Base-by-base conservation (phyloP, 352 stramenopile species). In the Globisporangium splendens region DNA sequence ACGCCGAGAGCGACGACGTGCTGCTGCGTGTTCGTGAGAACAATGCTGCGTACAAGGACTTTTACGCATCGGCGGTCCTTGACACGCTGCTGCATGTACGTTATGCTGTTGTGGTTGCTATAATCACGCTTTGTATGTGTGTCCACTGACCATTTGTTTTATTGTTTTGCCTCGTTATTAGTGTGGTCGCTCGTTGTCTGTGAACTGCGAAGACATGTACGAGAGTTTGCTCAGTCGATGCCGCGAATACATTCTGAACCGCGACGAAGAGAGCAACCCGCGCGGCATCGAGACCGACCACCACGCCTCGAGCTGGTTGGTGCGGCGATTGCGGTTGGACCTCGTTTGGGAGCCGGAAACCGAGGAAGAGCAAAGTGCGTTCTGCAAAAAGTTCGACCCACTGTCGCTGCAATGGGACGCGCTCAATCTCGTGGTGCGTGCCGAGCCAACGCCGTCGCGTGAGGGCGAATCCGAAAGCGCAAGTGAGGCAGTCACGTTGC, bases 41-140 rank as follows among this genome's bases (percentile, higher is more conserved):
- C 54, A 65, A 69, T 0, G 71, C 70, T 0, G 82, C 85, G 13
- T 89, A 82, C 72, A 91, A 94, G 52, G 85, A 94, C 57, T 91
- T 86, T 39, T 81, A 91, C 53, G 76, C 77, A 1, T 73, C 72
- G 2, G 61, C 91, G 39, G 83, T 92, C 46, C 69, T 94, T 21
- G 79, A 92, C 51, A 74, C 80, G 22, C 55, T 94, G 35, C 50
- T 92, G 2, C 79, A 91, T 51, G 74, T 79, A 72, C 42, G 72
- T 62, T 8, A 6, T 21, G 17, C 43, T 65, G 24, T 22, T 46
- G 18, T 14, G 31, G 11, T 15, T 35, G 6, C 17, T 43, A 47
- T 49, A 24, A 18, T 39, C 15, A 47, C n/a, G 28, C 21, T 43
- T 8, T 58, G 52, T 49, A 10, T 50, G 38, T 49, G 43, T 31